Evolutionary conservation across 768 basidiomycete genomes (phyloP), one percentile per base, ranked within the genome.

Genomic region (Pleurotus tuber-regium): DNA sequence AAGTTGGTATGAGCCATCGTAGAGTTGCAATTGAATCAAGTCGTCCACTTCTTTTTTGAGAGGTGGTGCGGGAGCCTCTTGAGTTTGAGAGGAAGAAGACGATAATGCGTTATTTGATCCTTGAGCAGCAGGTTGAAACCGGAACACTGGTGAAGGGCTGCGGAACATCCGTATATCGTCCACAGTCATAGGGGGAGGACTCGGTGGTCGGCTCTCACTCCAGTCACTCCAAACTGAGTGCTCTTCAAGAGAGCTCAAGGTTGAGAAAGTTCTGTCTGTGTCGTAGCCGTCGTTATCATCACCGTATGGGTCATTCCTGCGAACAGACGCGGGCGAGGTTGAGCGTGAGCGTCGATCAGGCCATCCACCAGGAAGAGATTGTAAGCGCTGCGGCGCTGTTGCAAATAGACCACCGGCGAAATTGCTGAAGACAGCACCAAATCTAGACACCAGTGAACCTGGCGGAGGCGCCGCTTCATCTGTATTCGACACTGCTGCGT

Each of bases 1-100:
- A 1, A 64, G 52, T 6, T 57, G n/a, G 60, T 79, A 83, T 1
- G 79, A 79, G 0, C 83, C 83, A 46, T 82, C 75, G 23, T 69
- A 68, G 2, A 54, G 41, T 64, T 80, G 77, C 18, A 75, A 53
- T 11, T 56, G 54, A 9, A 77, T 61, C 33, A 83, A 61, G 2
- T 66, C 50, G 14, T 73, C 53, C 4, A 77, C 69, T 25, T 65
- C 59, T 3, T 30, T 46, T 2, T 59, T 18, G 9, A 73, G 38
- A 23, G 62, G 43, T 8, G 60, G 47, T 1, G 53, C 16, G 6
- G 28, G 29, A 43, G 49, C 14, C 31, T 18, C 12, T 18, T 23
- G 39, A 26, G 21, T n/a, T 31, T 50, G 46, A 5, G n/a, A 23
- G 33, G 50, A 11, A 29, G 21, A 16, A 40, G 21, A 4, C n/a